Evolutionary conservation across 202 grass and related monocot species (phyloP), one percentile per base, ranked within the genome.

Genomic region (Schoenoplectus tabernaemontani): DNA sequence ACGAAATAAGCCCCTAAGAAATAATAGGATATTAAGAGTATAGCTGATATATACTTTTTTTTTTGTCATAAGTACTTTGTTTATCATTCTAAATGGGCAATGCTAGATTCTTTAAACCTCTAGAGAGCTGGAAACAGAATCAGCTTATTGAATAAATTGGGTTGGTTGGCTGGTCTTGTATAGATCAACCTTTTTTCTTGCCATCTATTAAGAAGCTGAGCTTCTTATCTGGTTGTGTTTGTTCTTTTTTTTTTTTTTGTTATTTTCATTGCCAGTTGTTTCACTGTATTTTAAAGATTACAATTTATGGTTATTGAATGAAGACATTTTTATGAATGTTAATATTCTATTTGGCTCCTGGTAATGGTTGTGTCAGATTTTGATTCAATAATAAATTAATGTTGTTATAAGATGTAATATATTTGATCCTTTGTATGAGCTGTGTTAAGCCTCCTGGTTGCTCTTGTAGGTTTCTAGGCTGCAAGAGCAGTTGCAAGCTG

Each of bases 401-500:
- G n/a, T 34, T 34, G 44, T 56, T 33, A 69, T 11, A n/a, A 34
- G 44, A 75, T 56, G 11, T 33, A 32, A 56, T 20, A 32, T 53
- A 6, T 74, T 33, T 74, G 6, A 32, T 74, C 24, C 15, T 34
- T 74, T 54, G 5, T 74, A 9, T 33, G 26, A 74, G 46, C 15
- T 74, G 46, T 74, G 26, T 54, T 33, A 34, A 53, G 10, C 26
- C 69, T 54, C 23, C 79, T 64, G 28, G 79, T 60, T 88, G 71
- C 57, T 80, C 46, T 33, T 69, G 16, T 68, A 99, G 96, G 96
- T 99, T 59, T 99, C 96, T 77, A 93, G 92, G 77, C 83, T 99
- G 76, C 96, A 99, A 93, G 96, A 99, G 72, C 92, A 99, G 59
- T 89, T 99, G 69, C 96, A 96, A 76, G 86, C 96, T 89, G 96